These are phyloP conservation scores for Phytophthora hybrid DNA, from an alignment of 352 stramenopile species.

Conservation along the genomic window DNA sequence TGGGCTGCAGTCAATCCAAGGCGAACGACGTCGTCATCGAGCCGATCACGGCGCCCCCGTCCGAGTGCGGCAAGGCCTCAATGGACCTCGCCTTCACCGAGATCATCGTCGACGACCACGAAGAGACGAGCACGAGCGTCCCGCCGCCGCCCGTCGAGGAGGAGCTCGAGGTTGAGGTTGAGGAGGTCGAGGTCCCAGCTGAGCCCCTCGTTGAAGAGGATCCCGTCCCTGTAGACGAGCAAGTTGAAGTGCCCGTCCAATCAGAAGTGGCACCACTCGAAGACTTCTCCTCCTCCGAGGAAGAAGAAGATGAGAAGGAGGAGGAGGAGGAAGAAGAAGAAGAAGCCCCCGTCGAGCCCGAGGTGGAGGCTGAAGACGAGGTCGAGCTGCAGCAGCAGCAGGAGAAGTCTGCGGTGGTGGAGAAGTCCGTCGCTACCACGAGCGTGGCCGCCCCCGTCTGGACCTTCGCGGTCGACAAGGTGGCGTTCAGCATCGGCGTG, in stretches of 20 bases:
- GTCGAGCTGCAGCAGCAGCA: slow-evolving; percentile 14
- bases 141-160: slow-evolving; percentile 23
- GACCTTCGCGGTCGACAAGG: slow-evolving; percentile 47
- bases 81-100: slow-evolving; percentile 43
- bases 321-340: slow-evolving; percentile 19
- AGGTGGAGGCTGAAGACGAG: slow-evolving; percentile 25
- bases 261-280: background rate
- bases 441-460: slow-evolving; percentile 26
- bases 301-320: background rate
- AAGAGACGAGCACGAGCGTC: slow-evolving; percentile 31
- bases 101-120: slow-evolving; percentile 40
- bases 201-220: slow-evolving; percentile 19
- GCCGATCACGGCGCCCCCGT: slow-evolving; percentile 33
- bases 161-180: slow-evolving; percentile 2
- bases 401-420: slow-evolving; percentile 9
- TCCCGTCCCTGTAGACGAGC: background rate
- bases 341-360: slow-evolving; percentile 17
- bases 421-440: slow-evolving; percentile 22
- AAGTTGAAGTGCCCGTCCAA: slow-evolving; percentile 1
- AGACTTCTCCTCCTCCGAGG: background rate
- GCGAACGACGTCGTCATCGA: slow-evolving; percentile 58
- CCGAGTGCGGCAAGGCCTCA: slow-evolving; percentile 38
- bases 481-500: slow-evolving; percentile 45
- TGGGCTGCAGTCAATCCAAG: slow-evolving; percentile 78
- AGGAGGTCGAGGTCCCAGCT: background rate